phyloP scores from a whole-genome alignment of 805 yeast species.

The Candida ficus region DNA sequence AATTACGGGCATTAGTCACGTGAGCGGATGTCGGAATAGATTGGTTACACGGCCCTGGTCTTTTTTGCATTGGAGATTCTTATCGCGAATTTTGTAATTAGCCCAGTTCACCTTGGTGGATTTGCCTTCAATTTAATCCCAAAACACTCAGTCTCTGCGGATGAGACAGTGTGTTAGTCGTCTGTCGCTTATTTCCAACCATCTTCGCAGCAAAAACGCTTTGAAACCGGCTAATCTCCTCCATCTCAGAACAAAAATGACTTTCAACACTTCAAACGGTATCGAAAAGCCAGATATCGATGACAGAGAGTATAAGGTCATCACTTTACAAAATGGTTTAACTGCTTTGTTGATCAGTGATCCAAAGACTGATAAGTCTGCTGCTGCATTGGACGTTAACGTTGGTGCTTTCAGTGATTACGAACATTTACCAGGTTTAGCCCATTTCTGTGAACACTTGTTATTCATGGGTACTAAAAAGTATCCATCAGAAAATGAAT shows the following conservation, averaged over 20 bases:
- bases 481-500: slow-evolving; percentile 76
- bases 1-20: not conserved
- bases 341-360: slow-evolving; percentile 63
- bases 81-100: no score
- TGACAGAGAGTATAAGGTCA: slow-evolving; percentile 67
- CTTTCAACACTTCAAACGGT: slow-evolving; percentile 21
- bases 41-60: not conserved
- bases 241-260: slow-evolving; percentile 2
- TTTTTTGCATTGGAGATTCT: no score
- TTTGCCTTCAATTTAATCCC: no score
- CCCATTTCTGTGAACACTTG: slow-evolving; percentile 73
- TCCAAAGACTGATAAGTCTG: slow-evolving; percentile 65
- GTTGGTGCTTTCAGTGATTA: slow-evolving; percentile 75
- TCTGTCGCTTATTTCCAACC: slow-evolving; percentile 1
- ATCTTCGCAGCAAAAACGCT: not conserved
- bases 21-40: not conserved
- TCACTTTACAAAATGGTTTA: slow-evolving; percentile 53
- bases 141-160: not conserved
- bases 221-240: not conserved
- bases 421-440: slow-evolving; percentile 60
- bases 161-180: slow-evolving; percentile 1
- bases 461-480: slow-evolving; percentile 77
- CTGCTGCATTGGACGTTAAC: slow-evolving; percentile 75
- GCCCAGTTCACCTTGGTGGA: not conserved
- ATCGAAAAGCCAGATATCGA: slow-evolving; percentile 48